Conservation (phyloP, 2,329 filamentous ascomycete species). For the Keithomyces neogunnii region DNA sequence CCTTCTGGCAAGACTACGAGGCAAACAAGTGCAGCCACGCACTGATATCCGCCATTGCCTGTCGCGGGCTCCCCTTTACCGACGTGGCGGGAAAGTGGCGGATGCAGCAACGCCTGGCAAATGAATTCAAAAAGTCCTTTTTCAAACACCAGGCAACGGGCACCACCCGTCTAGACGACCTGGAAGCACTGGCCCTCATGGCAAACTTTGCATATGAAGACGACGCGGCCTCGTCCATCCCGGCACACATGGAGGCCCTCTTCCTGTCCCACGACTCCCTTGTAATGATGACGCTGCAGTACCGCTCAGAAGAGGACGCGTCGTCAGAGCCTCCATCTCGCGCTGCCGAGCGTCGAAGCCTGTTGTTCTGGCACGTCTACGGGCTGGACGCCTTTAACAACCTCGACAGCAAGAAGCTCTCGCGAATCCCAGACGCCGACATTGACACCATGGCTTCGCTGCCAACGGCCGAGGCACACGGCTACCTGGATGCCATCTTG, state of each 20-base stretch:
- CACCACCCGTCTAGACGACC: slow-evolving; percentile 10
- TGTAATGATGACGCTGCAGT: slow-evolving; percentile 14
- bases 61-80: slow-evolving; percentile 15
- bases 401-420: slow-evolving; percentile 12
- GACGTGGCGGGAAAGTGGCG: slow-evolving; percentile 10
- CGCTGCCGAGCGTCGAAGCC: slow-evolving; percentile 8
- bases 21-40: slow-evolving; percentile 11
- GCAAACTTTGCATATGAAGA: slow-evolving; percentile 9
- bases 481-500: slow-evolving; percentile 14
- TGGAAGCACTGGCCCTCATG: slow-evolving; percentile 15
- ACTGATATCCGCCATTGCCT: slow-evolving; percentile 16
- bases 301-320: background rate
- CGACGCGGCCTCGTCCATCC: background rate
- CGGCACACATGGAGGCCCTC: slow-evolving; percentile 9
- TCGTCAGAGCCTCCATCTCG: background rate
- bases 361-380: slow-evolving; percentile 14
- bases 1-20: slow-evolving; percentile 17
- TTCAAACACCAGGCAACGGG: slow-evolving; percentile 9
- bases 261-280: slow-evolving; percentile 17
- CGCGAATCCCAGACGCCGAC: slow-evolving; percentile 10
- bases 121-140: slow-evolving; percentile 13
- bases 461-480: slow-evolving; percentile 1
- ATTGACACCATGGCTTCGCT: background rate
- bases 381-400: slow-evolving; percentile 13
- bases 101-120: slow-evolving; percentile 13